Base-by-base conservation (phyloP, 495 filamentous ascomycete species). In the Tetracladium marchalianum region DNA sequence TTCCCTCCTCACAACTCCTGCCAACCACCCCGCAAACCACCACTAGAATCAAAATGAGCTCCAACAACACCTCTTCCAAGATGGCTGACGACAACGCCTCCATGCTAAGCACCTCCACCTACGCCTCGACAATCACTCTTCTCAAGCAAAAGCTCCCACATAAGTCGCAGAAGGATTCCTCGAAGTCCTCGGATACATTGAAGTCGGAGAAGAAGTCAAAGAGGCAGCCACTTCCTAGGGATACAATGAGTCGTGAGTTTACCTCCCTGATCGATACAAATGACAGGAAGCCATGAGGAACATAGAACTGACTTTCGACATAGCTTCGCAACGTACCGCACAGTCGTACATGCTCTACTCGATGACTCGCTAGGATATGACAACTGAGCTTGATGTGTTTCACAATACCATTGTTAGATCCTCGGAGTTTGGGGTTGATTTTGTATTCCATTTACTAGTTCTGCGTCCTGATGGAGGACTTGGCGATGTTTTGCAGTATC, bases 91-190 rank as follows among this genome's bases (percentile, higher is more conserved):
- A 65, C 39, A 42, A 53, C 1, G 53, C 52, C 5, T 65, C 62
- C 31, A 54, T 59, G 24, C 42, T 53, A 44, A 61, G 55, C 33
- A 59, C 59, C 22, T 56, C 56, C 10, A 58, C 60, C 33, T 62
- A 58, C 49, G 44, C 57, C 6, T 62, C 58, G 17, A 56, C 53
- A 10, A 50, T 57, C 19, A 53, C 55, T 1, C 37, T 65, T 4
- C 47, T 65, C 41, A 61, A 61, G 58, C 41, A 51, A 1, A 52
- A 57, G 31, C 37, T 49, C n/a, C 41, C 39, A 1, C n/a, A 49
- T n/a, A 38, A 27, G 19, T 32, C 24, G 8, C 36, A 35, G n/a
- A 44, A 50, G 24, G 41, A 33, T 34, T 19, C n/a, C 10, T 46
- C 43, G 35, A 37, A 47, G 7, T 31, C 31, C 8, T 17, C 45